A percentile compares a stretch with the other conserved stretches of the same genome.
phyloP scores from a whole-genome alignment of 2,329 filamentous ascomycete species.

The Raffaelea albimanens region DNA sequence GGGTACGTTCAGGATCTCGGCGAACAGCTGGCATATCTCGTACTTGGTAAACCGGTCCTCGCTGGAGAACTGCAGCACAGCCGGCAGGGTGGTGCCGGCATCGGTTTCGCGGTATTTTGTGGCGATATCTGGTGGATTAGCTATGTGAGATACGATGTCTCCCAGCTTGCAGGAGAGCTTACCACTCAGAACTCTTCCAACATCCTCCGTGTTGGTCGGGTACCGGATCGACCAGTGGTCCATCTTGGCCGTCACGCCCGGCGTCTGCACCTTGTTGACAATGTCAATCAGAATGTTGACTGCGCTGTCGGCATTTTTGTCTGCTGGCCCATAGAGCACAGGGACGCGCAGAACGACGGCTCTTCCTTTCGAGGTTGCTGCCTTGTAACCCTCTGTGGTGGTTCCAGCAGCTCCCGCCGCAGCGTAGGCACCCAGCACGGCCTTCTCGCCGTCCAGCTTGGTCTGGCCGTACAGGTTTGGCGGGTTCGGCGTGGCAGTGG shows the following conservation, averaged over 20 bases:
- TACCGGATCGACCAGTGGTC: conserved; percentile 80
- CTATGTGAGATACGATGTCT: neutral
- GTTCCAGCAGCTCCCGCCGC: conserved; percentile 17
- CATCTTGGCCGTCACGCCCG: conserved; percentile 57
- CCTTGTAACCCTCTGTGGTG: neutral
- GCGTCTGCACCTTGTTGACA: conserved; percentile 63
- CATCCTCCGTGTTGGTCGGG: conserved; percentile 83
- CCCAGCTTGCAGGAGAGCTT: neutral
- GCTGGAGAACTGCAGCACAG: conserved; percentile 73
- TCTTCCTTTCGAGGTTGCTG: conserved; percentile 35
- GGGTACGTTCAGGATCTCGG: conserved; percentile 68
- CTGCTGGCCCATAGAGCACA: conserved; percentile 71
- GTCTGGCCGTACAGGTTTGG: conserved; percentile 66
- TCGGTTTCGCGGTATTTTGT: conserved; percentile 51
- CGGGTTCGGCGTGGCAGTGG: conserved; percentile 52
- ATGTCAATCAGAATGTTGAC: conserved; percentile 72
- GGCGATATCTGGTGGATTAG: conserved; percentile 48
- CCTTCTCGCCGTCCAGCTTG: conserved; percentile 51
- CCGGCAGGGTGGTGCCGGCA: conserved; percentile 48
- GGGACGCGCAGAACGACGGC: conserved; percentile 71
- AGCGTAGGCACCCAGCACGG: conserved; percentile 53
- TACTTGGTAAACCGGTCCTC: conserved; percentile 86
- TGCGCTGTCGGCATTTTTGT: conserved; percentile 65
- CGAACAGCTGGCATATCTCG: conserved; percentile 71
- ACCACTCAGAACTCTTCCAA: conserved; percentile 52